A percentile compares a stretch with the other conserved stretches of the same genome.
phyloP scores from a whole-genome alignment of 75 land plant species.

The Cupressus sempervirens region DNA sequence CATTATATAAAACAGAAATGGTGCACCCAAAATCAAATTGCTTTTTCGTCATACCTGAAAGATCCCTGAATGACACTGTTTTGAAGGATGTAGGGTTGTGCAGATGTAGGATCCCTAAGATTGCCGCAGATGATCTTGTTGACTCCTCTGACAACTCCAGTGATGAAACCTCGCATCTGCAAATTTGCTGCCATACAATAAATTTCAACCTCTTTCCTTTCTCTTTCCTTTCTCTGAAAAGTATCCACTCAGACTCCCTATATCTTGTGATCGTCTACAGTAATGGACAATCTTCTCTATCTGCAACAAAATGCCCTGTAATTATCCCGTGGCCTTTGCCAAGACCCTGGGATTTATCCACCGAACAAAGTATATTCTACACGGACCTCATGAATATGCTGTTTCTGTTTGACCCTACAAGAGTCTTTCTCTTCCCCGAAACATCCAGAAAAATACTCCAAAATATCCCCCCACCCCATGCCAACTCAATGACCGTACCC shows the following conservation, averaged over 20 bases:
- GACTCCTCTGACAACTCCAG: background rate
- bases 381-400: background rate
- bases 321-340: background rate
- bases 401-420: background rate
- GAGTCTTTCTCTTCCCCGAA: background rate
- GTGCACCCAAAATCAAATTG: background rate
- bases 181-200: background rate
- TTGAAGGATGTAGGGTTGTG: background rate
- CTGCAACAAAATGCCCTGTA: background rate
- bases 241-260: background rate
- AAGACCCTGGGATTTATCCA: background rate
- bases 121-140: background rate
- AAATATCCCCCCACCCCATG: background rate
- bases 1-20: background rate
- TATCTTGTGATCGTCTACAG: background rate
- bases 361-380: background rate
- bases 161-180: background rate
- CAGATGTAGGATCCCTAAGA: background rate
- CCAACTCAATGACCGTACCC: too few relatives aligned
- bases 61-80: background rate
- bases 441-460: background rate
- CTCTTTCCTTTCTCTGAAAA: background rate
- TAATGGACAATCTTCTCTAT: background rate
- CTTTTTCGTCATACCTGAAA: background rate
- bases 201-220: background rate